These are phyloP conservation scores for Datura wrightii DNA, from an alignment of 257 asterid species.

Conservation along the genomic window DNA sequence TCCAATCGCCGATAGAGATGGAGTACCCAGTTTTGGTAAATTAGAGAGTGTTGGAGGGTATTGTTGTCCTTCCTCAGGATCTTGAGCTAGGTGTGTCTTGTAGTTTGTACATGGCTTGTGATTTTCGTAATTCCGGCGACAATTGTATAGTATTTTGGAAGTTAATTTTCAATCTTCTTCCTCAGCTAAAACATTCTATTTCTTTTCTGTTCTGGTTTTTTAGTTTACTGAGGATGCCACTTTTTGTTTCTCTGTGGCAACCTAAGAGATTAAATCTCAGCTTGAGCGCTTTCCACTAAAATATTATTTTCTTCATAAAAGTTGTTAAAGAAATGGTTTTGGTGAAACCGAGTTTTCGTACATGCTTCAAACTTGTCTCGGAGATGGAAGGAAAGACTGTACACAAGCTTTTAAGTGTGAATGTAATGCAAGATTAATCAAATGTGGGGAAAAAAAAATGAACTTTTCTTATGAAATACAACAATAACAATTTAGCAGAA, in stretches of 20 bases:
- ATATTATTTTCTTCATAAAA: neutral
- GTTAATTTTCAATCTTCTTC: constrained; percentile 13
- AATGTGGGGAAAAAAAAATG: neutral
- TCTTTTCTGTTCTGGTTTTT: too few species aligned
- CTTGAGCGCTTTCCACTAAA: neutral
- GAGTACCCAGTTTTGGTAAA: constrained; percentile 24
- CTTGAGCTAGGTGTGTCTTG: neutral
- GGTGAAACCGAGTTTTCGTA: neutral
- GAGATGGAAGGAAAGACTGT: neutral
- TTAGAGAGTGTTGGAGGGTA: constrained; percentile 13
- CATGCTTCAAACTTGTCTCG: constrained; percentile 28
- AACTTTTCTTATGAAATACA: neutral
- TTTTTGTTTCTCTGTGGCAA: neutral
- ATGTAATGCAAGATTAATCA: neutral
- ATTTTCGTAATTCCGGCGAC: neutral
- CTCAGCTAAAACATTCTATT: neutral
- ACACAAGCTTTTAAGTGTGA: neutral
- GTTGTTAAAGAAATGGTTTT: neutral
- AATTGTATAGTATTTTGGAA: neutral
- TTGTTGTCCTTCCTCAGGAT: neutral
- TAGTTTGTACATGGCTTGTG: constrained; percentile 24
- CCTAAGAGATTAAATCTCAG: neutral
- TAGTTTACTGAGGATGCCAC: too few species aligned
- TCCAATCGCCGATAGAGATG: constrained; percentile 31
- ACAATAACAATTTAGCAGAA: neutral